Evolutionary conservation across 176 grass and related monocot species (phyloP), one percentile per base, ranked within the genome.

Genomic region (Luzula sylvatica): DNA sequence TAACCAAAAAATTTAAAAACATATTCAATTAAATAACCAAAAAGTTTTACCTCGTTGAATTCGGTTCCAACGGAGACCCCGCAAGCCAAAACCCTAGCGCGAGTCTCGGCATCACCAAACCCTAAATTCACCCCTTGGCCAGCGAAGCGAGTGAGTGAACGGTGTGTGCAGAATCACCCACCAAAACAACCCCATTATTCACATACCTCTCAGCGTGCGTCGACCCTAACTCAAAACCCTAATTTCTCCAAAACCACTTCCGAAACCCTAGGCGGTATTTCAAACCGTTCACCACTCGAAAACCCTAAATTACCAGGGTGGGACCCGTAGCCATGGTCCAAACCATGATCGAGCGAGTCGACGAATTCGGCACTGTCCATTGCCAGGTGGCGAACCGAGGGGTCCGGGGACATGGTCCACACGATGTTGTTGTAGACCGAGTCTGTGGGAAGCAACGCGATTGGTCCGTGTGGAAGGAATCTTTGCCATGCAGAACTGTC

Each of bases 71-170:
- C 51, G 13, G 67, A 78, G 42, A 86, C 53, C 38, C 84, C 81
- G 49, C 89, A 71, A 60, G 81, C 65, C 38, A 96, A 82, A 55
- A 79, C 53, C 64, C 78, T 86, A 29, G 81, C 74, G 46, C 88
- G 70, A 67, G 74, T 55, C 55, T 70, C 78, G 19, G 80, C 85
- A 65, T 96, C 84, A 55, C 81, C 74, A 53, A 96, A 96, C 11
- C 90, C 84, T 53, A 96, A 84, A 65, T 96, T 96, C 22, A 96
- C 90, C 9, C 81, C 84, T 78, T 96, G 83, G n/a, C n/a, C n/a
- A n/a, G n/a, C n/a, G n/a, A n/a, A 0, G 92, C 90, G 50, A 89
- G 78, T 15, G 84, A 83, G 53, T 96, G 84, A 5, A 96, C 84
- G 20, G 90, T 81, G 73, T 89, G 90, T 46, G 85, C 90, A 61